These are phyloP conservation scores for Asclepias syriaca DNA, from an alignment of 257 asterid genomes.

Conservation along the genomic window DNA sequence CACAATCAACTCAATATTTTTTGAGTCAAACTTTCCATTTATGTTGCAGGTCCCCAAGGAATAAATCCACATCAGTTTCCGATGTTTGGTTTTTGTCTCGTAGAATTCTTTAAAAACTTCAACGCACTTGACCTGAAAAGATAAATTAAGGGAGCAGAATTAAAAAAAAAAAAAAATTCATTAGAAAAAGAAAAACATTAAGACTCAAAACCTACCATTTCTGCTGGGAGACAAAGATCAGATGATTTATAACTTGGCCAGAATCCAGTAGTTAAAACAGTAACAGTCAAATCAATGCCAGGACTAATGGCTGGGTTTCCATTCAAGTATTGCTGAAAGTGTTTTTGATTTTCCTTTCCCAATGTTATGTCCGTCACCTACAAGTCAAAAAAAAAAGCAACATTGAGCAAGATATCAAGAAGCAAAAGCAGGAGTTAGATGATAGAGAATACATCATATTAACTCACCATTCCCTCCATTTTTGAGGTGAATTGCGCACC, in stretches of 20 bases:
- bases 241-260: slow-evolving; percentile 63
- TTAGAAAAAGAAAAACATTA: no score
- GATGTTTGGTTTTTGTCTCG: slow-evolving; percentile 31
- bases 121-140: slow-evolving; percentile 51
- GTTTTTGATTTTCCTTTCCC: slow-evolving; percentile 39
- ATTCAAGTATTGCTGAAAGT: slow-evolving; percentile 39
- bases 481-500: slow-evolving; percentile 60
- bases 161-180: neutral
- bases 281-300: slow-evolving; percentile 46
- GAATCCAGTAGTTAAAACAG: slow-evolving; percentile 51
- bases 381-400: neutral
- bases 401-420: neutral
- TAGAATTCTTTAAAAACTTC: slow-evolving; percentile 49
- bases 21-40: slow-evolving; percentile 40
- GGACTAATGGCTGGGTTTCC: slow-evolving; percentile 25
- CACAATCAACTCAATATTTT: slow-evolving; percentile 41
- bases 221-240: slow-evolving; percentile 50
- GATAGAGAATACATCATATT: neutral
- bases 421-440: neutral
- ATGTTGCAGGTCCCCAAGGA: slow-evolving; percentile 48
- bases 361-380: slow-evolving; percentile 53
- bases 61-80: slow-evolving; percentile 53
- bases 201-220: slow-evolving; percentile 31
- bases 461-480: slow-evolving; percentile 63
- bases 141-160: neutral